These are phyloP conservation scores for Odonthalia washingtoniensis DNA, from an alignment of 31 red algal genomes.

Conservation along the genomic window DNA sequence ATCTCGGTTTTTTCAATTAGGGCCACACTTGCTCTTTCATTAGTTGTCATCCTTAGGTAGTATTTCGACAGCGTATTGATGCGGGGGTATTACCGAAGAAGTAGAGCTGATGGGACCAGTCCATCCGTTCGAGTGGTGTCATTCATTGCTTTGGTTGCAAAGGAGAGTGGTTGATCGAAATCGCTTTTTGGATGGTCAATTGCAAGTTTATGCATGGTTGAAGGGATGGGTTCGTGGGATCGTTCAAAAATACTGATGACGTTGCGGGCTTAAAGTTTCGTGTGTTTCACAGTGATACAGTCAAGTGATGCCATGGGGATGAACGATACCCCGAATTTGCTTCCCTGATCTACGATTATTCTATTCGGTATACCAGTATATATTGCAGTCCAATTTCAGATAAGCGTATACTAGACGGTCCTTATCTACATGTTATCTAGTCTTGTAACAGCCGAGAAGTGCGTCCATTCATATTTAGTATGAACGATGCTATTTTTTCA, in stretches of 20 bases:
- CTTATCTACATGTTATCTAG: too few species aligned
- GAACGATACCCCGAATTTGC: slow-evolving; percentile 6
- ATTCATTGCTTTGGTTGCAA: slow-evolving; percentile 26
- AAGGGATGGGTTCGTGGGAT: slow-evolving; percentile 32
- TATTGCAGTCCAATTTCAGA: slow-evolving; percentile 18
- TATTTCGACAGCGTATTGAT: too few species aligned
- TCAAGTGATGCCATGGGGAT: slow-evolving; percentile 17
- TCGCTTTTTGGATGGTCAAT: neutral
- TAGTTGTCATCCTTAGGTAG: too few species aligned
- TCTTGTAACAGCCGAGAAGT: too few species aligned
- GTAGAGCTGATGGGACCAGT: slow-evolving; percentile 24
- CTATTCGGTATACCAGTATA: slow-evolving; percentile 45
- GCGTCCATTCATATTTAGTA: too few species aligned
- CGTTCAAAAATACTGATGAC: slow-evolving; percentile 24
- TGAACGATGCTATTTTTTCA: too few species aligned
- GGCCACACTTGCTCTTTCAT: neutral
- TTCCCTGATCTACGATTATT: slow-evolving; percentile 51
- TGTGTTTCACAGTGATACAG: too few species aligned
- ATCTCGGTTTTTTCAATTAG: too few species aligned
- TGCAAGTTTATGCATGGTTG: too few species aligned
- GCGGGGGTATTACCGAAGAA: too few species aligned
- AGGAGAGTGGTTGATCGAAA: neutral
- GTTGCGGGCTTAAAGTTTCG: slow-evolving; percentile 11
- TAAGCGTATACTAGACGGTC: too few species aligned
- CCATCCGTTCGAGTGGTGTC: slow-evolving; percentile 36